phyloP scores from a whole-genome alignment of 768 basidiomycete species.

The Tulasnella sp. region DNA sequence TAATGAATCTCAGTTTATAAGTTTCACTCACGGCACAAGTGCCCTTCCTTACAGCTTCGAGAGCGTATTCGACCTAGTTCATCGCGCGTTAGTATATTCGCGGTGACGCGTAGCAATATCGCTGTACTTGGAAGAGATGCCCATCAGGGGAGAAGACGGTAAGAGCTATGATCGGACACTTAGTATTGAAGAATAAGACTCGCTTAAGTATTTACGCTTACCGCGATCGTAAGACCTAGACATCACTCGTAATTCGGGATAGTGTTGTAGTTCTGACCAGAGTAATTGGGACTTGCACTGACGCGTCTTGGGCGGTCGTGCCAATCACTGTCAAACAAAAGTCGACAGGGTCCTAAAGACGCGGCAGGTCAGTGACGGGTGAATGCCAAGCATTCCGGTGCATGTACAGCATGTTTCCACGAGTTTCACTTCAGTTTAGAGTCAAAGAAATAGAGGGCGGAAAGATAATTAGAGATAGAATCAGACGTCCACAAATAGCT shows the following conservation, averaged over 20 bases:
- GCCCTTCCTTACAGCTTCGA: slow-evolving; percentile 94
- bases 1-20: slow-evolving; percentile 7
- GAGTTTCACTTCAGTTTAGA: not conserved
- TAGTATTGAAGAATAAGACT: not conserved
- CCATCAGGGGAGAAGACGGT: slow-evolving; percentile 99
- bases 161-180: slow-evolving; percentile 45
- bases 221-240: slow-evolving; percentile 96
- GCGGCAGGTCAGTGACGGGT: not conserved
- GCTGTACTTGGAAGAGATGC: slow-evolving; percentile 84
- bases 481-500: too few relatives aligned
- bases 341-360: slow-evolving; percentile 30
- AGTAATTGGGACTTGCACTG: slow-evolving; percentile 5
- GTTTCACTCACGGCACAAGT: slow-evolving; percentile 74
- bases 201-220: slow-evolving; percentile 23
- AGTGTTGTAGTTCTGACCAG: not conserved
- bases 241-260: slow-evolving; percentile 18
- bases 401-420: not conserved
- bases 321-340: slow-evolving; percentile 19
- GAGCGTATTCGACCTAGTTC: slow-evolving; percentile 88
- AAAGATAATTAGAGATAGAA: too few relatives aligned
- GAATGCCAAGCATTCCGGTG: not conserved
- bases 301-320: slow-evolving; percentile 2
- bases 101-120: slow-evolving; percentile 8
- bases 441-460: too few relatives aligned
- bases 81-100: slow-evolving; percentile 4